These are phyloP conservation scores for Acanthamoeba castellanii DNA, from an alignment of 208 protist genomes.

Conservation along the genomic window DNA sequence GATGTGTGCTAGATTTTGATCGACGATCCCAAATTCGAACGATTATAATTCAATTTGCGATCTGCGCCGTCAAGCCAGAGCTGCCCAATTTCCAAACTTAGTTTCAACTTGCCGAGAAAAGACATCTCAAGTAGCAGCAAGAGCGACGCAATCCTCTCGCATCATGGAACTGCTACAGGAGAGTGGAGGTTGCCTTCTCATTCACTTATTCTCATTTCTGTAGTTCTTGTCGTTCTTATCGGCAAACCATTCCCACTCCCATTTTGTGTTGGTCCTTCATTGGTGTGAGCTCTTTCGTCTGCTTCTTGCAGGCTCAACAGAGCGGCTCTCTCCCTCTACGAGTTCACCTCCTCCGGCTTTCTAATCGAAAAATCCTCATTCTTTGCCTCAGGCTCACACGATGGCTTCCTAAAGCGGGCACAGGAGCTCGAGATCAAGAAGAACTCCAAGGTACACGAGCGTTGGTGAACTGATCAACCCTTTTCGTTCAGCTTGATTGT, in stretches of 20 bases:
- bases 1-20: too few species aligned
- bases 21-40: too few species aligned
- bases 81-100: background rate
- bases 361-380: background rate
- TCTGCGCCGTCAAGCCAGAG: background rate
- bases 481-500: background rate
- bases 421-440: slow-evolving; percentile 79
- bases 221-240: background rate
- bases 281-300: background rate
- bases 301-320: background rate
- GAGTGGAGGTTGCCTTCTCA: background rate
- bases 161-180: background rate
- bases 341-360: background rate
- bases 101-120: background rate
- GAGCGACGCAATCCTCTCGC: background rate
- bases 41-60: too few species aligned
- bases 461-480: too few species aligned
- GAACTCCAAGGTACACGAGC: slow-evolving; percentile 50
- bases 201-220: background rate
- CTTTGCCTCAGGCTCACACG: slow-evolving; percentile 72
- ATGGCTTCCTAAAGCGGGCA: slow-evolving; percentile 74
- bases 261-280: background rate
- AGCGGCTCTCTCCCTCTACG: too few species aligned
- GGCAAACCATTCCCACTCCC: background rate
- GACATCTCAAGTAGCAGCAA: background rate